phyloP scores from a whole-genome alignment of 2,329 filamentous ascomycete genomes.

The Pseudogymnoascus sp. region DNA sequence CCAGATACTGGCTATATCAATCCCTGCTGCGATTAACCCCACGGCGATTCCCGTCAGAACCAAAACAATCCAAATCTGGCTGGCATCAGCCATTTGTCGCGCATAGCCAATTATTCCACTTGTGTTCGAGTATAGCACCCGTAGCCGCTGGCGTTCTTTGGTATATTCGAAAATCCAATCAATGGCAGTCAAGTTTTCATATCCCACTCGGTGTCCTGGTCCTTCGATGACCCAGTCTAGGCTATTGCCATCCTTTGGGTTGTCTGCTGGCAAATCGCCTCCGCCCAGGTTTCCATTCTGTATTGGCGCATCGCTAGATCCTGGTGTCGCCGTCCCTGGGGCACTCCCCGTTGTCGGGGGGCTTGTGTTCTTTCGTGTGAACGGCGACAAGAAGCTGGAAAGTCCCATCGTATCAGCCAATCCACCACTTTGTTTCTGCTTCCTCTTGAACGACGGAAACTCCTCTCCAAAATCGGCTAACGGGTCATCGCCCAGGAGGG shows the following conservation, averaged over 20 bases:
- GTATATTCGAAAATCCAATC: conserved; percentile 99
- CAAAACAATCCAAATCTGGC: conserved; percentile 86
- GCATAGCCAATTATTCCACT: conserved; percentile 65
- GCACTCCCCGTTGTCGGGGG: conserved; percentile 21
- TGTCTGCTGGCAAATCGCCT: conserved; percentile 13
- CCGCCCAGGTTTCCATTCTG: conserved; percentile 16
- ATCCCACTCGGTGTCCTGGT: conserved; percentile 80
- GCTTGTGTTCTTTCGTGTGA: conserved; percentile 18
- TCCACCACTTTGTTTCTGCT: conserved; percentile 37
- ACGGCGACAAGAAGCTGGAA: conserved; percentile 22
- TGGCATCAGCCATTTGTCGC: conserved; percentile 68
- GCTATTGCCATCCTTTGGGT: conserved; percentile 39
- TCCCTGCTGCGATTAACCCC: conserved; percentile 75
- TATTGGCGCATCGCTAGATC: conserved; percentile 12
- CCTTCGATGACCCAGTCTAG: conserved; percentile 87
- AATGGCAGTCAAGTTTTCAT: conserved; percentile 93
- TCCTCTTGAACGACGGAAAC: conserved; percentile 64
- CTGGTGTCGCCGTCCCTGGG: conserved; percentile 19
- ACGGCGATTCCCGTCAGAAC: conserved; percentile 78
- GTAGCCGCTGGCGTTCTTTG: conserved; percentile 82
- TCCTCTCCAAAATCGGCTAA: conserved; percentile 41
- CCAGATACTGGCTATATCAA: conserved; percentile 90
- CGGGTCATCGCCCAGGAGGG: conserved; percentile 48
- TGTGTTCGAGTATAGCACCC: conserved; percentile 62
- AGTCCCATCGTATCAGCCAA: background rate